Percentiles rank a stretch among this genome's conserved stretches.
These are phyloP conservation scores for Warburgia ugandensis DNA, from an alignment of 164 flowering plant species.

Conservation along the genomic window DNA sequence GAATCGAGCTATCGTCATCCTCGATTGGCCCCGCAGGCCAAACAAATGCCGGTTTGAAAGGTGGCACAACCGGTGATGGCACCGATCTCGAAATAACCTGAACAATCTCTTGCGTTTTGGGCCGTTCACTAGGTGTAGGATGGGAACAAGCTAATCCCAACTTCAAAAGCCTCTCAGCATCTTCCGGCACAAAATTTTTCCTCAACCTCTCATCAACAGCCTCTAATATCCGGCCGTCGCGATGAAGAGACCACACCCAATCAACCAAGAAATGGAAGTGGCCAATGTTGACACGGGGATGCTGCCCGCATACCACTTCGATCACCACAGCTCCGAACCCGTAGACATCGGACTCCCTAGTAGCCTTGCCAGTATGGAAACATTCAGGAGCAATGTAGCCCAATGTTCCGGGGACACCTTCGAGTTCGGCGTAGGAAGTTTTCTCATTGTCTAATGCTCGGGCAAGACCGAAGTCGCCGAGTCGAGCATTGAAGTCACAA, in stretches of 20 bases:
- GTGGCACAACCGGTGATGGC: slow-evolving; percentile 42
- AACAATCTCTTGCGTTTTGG: slow-evolving; percentile 34
- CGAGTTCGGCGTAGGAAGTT: slow-evolving; percentile 20
- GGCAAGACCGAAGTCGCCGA: slow-evolving; percentile 25
- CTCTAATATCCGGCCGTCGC: slow-evolving; percentile 47
- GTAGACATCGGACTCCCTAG: slow-evolving; percentile 53
- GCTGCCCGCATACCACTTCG: slow-evolving; percentile 54
- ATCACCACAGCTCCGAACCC: slow-evolving; percentile 65
- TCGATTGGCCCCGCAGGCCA: slow-evolving; percentile 36
- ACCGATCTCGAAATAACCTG: slow-evolving; percentile 43
- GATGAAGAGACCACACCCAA: slow-evolving; percentile 63
- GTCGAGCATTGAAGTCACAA: slow-evolving; percentile 18
- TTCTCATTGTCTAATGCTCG: slow-evolving; percentile 17
- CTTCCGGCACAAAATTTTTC: slow-evolving; percentile 27
- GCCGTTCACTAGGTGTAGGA: slow-evolving; percentile 51
- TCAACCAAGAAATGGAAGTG: slow-evolving; percentile 36
- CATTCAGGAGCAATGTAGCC: slow-evolving; percentile 76
- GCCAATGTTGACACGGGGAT: slow-evolving; percentile 32
- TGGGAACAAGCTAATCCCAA: slow-evolving; percentile 72
- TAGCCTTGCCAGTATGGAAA: slow-evolving; percentile 62
- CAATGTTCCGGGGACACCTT: slow-evolving; percentile 42
- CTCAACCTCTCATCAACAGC: slow-evolving; percentile 43
- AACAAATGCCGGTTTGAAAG: slow-evolving; percentile 48
- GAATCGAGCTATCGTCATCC: slow-evolving; percentile 6
- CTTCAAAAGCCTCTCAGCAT: slow-evolving; percentile 42